phyloP scores from a whole-genome alignment of 1,139 yeast genomes.

The Candida dubliniensis region DNA sequence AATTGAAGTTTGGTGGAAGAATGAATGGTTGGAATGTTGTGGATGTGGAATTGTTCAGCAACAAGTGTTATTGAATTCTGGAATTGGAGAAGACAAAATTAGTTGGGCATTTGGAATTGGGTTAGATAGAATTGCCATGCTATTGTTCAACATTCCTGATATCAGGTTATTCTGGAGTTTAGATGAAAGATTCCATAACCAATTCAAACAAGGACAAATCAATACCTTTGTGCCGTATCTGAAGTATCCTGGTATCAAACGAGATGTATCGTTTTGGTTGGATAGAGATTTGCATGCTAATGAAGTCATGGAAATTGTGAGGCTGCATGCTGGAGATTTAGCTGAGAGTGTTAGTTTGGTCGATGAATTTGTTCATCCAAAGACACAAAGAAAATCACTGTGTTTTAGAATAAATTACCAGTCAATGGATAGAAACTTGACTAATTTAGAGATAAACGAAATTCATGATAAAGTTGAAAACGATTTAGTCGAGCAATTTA shows the following conservation, averaged over 20 bases:
- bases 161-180: slow-evolving; percentile 89
- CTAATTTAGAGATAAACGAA: slow-evolving; percentile 74
- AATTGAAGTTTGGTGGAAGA: slow-evolving; percentile 98
- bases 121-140: slow-evolving; percentile 92
- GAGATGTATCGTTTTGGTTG: slow-evolving; percentile 94
- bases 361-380: slow-evolving; percentile 85
- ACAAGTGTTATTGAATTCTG: slow-evolving; percentile 73
- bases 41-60: slow-evolving; percentile 93
- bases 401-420: slow-evolving; percentile 92
- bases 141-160: slow-evolving; percentile 91
- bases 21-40: slow-evolving; percentile 96
- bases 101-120: slow-evolving; percentile 99
- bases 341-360: slow-evolving; percentile 81
- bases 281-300: slow-evolving; percentile 63
- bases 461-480: slow-evolving; percentile 65
- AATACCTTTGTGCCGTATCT: slow-evolving; percentile 84
- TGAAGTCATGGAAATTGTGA: slow-evolving; percentile 90
- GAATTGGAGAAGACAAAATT: slow-evolving; percentile 56
- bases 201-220: slow-evolving; percentile 66
- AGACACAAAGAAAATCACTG: slow-evolving; percentile 71
- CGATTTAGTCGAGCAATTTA: slow-evolving; percentile 50
- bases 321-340: slow-evolving; percentile 81
- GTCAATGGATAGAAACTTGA: slow-evolving; percentile 90
- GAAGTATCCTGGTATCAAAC: slow-evolving; percentile 79
- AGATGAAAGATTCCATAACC: slow-evolving; percentile 75